Conservation (phyloP, 805 yeast species). For the Sugiyamaella mastotermitis region DNA sequence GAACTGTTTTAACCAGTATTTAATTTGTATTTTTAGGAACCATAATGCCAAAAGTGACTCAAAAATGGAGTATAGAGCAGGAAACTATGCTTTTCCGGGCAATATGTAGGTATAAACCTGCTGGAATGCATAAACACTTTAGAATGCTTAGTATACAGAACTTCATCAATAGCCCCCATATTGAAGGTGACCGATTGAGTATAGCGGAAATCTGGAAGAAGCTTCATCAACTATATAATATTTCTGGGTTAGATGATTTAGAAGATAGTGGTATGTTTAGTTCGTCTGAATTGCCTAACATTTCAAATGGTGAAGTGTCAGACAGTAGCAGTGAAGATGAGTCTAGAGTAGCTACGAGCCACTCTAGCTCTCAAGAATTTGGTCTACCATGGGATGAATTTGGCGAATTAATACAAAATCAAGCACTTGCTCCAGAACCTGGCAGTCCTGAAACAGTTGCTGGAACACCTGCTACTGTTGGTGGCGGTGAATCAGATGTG, state of each 20-base stretch:
- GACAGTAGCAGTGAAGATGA: not conserved
- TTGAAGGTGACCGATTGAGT: conserved; percentile 30
- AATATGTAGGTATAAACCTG: conserved; percentile 62
- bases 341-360: not conserved
- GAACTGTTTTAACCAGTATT: too few relatives aligned
- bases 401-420: conserved; percentile 37
- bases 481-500: conserved; percentile 6
- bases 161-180: conserved; percentile 23
- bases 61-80: conserved; percentile 61
- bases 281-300: not conserved
- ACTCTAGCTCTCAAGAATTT: conserved; percentile 23
- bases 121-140: conserved; percentile 43
- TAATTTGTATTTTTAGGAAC: too few relatives aligned
- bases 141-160: conserved; percentile 30
- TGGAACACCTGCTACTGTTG: not conserved
- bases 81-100: conserved; percentile 58
- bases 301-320: not conserved
- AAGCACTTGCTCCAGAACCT: conserved; percentile 28
- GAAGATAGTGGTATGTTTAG: conserved; percentile 32
- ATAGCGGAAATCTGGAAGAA: conserved; percentile 54
- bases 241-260: conserved; percentile 50
- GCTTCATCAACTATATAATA: conserved; percentile 47
- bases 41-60: too few relatives aligned
- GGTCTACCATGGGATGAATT: conserved; percentile 40
- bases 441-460: conserved; percentile 9